Conservation (phyloP, 176 grass and related monocot species). For the Lolium perenne region DNA sequence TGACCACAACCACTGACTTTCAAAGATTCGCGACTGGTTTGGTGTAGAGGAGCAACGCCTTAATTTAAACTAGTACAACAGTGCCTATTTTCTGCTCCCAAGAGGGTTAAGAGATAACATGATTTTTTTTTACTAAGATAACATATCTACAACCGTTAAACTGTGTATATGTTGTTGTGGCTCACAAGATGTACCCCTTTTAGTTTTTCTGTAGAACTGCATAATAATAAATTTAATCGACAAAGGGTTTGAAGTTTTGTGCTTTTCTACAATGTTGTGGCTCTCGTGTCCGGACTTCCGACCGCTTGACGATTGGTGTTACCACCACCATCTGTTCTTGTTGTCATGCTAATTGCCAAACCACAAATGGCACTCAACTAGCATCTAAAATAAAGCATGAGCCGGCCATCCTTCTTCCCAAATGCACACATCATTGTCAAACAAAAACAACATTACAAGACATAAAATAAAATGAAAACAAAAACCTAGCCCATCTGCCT, state of each 20-base stretch:
- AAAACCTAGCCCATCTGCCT: neutral
- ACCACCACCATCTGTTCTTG: neutral
- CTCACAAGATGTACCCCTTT: too few relatives aligned
- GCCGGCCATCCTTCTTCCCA: slow-evolving; percentile 25
- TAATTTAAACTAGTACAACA: too few relatives aligned
- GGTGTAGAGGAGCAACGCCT: too few relatives aligned
- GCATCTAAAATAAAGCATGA: neutral
- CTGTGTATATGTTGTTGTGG: too few relatives aligned
- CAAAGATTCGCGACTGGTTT: too few relatives aligned
- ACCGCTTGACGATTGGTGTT: neutral
- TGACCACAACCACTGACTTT: too few relatives aligned
- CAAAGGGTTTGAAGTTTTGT: neutral
- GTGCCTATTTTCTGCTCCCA: too few relatives aligned
- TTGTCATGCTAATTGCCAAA: slow-evolving; percentile 32
- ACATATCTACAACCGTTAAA: too few relatives aligned
- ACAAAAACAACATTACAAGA: neutral
- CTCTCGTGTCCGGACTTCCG: neutral
- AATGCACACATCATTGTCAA: slow-evolving; percentile 32
- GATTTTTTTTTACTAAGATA: too few relatives aligned
- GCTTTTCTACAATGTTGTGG: neutral
- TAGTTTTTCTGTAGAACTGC: too few relatives aligned
- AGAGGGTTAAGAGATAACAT: too few relatives aligned
- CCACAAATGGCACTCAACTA: neutral
- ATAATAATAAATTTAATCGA: too few relatives aligned
- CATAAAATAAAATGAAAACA: neutral